phyloP scores from a whole-genome alignment of 139 green algal species.

The Spirogloea muscicola region DNA sequence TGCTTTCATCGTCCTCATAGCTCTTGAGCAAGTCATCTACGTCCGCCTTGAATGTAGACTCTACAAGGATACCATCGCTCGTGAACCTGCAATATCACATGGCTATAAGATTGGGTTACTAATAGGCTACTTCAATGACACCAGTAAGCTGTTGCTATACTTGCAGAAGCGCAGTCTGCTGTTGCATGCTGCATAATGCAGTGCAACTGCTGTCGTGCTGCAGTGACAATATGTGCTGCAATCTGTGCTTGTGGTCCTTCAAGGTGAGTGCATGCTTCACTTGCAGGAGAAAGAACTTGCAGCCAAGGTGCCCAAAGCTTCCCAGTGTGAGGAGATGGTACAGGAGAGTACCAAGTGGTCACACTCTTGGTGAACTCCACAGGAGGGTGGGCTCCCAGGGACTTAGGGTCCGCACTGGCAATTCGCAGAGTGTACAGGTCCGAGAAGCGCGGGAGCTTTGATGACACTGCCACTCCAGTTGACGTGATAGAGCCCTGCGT shows the following conservation, averaged over 20 bases:
- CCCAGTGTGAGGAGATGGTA: too few relatives aligned
- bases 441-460: conserved; percentile 20
- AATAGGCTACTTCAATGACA: too few relatives aligned
- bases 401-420: conserved; percentile 31
- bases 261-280: too few relatives aligned
- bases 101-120: too few relatives aligned
- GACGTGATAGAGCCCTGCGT: conserved; percentile 25
- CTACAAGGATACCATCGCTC: conserved; percentile 23
- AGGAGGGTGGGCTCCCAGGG: conserved; percentile 10
- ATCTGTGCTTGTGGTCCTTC: too few relatives aligned
- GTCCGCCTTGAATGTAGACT: conserved; percentile 40
- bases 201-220: too few relatives aligned
- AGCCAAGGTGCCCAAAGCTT: too few relatives aligned
- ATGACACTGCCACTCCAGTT: conserved; percentile 41
- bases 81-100: conserved; percentile 43
- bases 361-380: conserved; percentile 41
- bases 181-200: too few relatives aligned
- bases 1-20: conserved; percentile 27
- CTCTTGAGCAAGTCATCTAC: conserved; percentile 22
- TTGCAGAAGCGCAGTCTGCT: too few relatives aligned
- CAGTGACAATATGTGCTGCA: too few relatives aligned
- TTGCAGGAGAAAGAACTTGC: too few relatives aligned
- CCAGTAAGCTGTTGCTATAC: too few relatives aligned
- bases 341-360: conserved; percentile 31
- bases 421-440: conserved; percentile 45